phyloP scores from a whole-genome alignment of 192 early-diverging fungal genomes.

The Coemansia sp. region DNA sequence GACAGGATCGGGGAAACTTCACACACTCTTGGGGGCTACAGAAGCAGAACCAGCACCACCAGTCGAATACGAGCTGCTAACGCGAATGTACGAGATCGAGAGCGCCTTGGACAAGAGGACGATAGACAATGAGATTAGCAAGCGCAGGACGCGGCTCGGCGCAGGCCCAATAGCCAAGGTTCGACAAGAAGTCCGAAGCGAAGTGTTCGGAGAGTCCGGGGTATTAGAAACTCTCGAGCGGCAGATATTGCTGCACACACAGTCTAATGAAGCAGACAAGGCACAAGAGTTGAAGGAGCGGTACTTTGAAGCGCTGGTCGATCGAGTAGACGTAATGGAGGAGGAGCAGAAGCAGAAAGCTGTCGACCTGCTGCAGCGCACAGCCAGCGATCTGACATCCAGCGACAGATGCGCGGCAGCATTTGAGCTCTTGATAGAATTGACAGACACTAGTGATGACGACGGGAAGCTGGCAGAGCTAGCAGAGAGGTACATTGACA shows the following conservation, averaged over 20 bases:
- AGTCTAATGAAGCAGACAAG: conserved; percentile 2
- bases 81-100: conserved; percentile 49
- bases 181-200: conserved; percentile 61
- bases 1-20: conserved; percentile 12
- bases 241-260: conserved; percentile 17
- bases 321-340: conserved; percentile 16
- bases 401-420: conserved; percentile 21
- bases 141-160: conserved; percentile 66
- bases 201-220: conserved; percentile 64
- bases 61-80: conserved; percentile 26
- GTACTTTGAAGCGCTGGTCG: conserved; percentile 26
- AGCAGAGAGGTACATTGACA: conserved; percentile 5
- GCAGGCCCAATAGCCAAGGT: conserved; percentile 64
- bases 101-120: conserved; percentile 48
- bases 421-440: conserved; percentile 39
- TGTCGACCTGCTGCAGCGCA: conserved; percentile 19
- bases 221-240: conserved; percentile 35
- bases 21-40: conserved; percentile 10
- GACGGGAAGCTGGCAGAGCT: conserved; percentile 7
- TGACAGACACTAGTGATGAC: conserved; percentile 11
- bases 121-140: conserved; percentile 61
- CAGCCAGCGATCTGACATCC: conserved; percentile 26
- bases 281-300: conserved; percentile 19
- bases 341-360: conserved; percentile 6
- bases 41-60: conserved; percentile 19